Percentiles rank a stretch among this genome's conserved stretches.
These are phyloP conservation scores for Colletotrichum karsti DNA, from an alignment of 2,329 filamentous ascomycete species.

Conservation along the genomic window DNA sequence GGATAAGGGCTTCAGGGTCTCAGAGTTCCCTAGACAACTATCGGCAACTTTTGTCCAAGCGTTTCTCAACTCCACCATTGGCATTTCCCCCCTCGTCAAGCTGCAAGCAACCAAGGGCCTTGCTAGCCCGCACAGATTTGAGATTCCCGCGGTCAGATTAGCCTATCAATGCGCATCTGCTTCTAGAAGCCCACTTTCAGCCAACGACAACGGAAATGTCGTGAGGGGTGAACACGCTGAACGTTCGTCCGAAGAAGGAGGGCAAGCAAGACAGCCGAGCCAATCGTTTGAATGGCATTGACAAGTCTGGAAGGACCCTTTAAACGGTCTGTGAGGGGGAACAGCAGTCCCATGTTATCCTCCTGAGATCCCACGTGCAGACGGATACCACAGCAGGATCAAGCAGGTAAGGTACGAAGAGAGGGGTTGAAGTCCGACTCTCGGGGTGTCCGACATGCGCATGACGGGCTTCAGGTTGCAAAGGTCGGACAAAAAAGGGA, in stretches of 20 bases:
- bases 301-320: constrained; percentile 13
- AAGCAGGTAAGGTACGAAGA: not conserved
- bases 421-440: not conserved
- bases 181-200: constrained; percentile 1
- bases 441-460: constrained; percentile 23
- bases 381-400: not conserved
- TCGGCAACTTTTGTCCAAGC: not conserved
- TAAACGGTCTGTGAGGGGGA: not conserved
- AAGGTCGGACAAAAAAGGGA: not conserved
- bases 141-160: constrained; percentile 13
- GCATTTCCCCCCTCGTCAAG: not conserved
- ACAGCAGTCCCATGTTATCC: not conserved
- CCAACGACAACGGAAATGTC: not conserved
- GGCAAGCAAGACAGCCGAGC: not conserved
- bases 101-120: not conserved
- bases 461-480: constrained; percentile 8
- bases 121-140: not conserved
- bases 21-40: not conserved
- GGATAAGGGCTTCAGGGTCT: constrained; percentile 15
- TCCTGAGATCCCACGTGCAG: constrained; percentile 1
- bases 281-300: constrained; percentile 20
- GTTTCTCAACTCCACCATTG: not conserved
- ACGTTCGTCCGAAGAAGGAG: constrained; percentile 17
- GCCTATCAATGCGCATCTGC: not conserved
- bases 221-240: not conserved